Percentiles rank a stretch among this genome's conserved stretches.
Evolutionary conservation across 163 green algal species (phyloP).

Genomic region (Prototheca cutis): DNA sequence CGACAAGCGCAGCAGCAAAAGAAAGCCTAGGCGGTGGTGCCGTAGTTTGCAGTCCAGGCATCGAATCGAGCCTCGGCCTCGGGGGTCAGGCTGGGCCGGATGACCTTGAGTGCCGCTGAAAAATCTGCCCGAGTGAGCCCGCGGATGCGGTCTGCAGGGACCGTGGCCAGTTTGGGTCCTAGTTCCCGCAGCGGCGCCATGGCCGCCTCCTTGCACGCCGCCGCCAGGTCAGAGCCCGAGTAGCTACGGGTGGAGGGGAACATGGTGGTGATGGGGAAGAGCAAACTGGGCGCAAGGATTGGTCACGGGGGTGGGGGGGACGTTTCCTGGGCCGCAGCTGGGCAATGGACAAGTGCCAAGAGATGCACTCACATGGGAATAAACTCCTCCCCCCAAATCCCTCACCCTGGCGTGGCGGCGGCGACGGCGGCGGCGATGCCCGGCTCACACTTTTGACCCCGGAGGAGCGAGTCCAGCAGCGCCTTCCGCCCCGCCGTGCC

Average conservation of each 20-base stretch:
- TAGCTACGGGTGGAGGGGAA: no score
- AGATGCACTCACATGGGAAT: no score
- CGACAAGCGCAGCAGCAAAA: no score
- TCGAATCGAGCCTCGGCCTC: constrained; percentile 48
- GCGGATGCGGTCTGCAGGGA: constrained; percentile 30
- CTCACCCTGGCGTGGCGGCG: background rate
- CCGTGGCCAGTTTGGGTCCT: constrained; percentile 23
- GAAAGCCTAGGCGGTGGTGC: constrained; percentile 24
- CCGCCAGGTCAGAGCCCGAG: constrained; percentile 34
- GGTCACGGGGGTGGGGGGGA: no score
- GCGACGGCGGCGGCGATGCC: background rate
- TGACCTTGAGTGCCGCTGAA: constrained; percentile 20
- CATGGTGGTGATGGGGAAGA: background rate
- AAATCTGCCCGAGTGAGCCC: constrained; percentile 34
- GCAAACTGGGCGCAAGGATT: no score
- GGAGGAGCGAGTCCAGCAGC: constrained; percentile 54
- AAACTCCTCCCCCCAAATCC: background rate
- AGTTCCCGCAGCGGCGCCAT: constrained; percentile 54
- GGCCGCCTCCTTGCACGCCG: constrained; percentile 53
- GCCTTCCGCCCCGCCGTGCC: constrained; percentile 34
- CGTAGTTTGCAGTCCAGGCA: constrained; percentile 53
- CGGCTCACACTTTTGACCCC: constrained; percentile 20
- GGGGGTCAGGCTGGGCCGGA: constrained; percentile 28
- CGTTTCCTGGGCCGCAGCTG: no score
- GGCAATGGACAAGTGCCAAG: background rate